Percentiles rank a stretch among this genome's conserved stretches.
Conservation (phyloP, 1,139 yeast species). For the Suhomyces yuchorum region DNA sequence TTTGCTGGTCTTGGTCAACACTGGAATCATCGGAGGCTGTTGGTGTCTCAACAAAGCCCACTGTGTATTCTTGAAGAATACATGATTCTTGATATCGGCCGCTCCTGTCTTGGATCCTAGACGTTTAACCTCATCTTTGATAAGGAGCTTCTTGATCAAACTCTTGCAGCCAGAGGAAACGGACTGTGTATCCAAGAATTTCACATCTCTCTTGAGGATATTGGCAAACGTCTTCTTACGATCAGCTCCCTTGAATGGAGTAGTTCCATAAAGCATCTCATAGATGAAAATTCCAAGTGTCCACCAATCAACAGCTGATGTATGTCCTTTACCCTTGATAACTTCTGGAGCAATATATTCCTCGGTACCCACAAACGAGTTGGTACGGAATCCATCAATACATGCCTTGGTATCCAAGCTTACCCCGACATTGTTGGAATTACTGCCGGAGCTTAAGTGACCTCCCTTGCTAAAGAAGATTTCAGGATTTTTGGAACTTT, state of each 20-base stretch:
- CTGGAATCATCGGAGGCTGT: slow-evolving; percentile 94
- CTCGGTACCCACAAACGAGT: slow-evolving; percentile 97
- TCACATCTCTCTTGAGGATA: slow-evolving; percentile 79
- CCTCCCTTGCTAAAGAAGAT: slow-evolving; percentile 35
- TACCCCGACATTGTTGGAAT: slow-evolving; percentile 28
- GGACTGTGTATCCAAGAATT: slow-evolving; percentile 59
- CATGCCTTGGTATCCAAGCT: slow-evolving; percentile 88
- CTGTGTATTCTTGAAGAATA: slow-evolving; percentile 85
- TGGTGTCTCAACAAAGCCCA: slow-evolving; percentile 95
- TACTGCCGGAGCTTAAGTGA: slow-evolving; percentile 23
- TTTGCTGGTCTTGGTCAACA: slow-evolving; percentile 58
- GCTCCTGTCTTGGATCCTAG: slow-evolving; percentile 94
- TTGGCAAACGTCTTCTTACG: slow-evolving; percentile 89
- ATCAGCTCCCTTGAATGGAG: slow-evolving; percentile 92
- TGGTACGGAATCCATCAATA: slow-evolving; percentile 92
- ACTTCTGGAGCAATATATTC: slow-evolving; percentile 99
- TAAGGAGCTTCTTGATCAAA: slow-evolving; percentile 75
- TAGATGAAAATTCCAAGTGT: slow-evolving; percentile 87
- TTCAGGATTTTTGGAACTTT: slow-evolving; percentile 61
- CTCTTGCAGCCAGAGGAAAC: slow-evolving; percentile 76
- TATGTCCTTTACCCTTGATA: slow-evolving; percentile 94
- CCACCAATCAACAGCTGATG: slow-evolving; percentile 99
- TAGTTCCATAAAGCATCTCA: slow-evolving; percentile 93
- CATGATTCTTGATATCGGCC: slow-evolving; percentile 86
- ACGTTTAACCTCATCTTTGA: slow-evolving; percentile 85